Conservation (phyloP, 2,329 filamentous ascomycete genomes). For the Corinectria fuckeliana region DNA sequence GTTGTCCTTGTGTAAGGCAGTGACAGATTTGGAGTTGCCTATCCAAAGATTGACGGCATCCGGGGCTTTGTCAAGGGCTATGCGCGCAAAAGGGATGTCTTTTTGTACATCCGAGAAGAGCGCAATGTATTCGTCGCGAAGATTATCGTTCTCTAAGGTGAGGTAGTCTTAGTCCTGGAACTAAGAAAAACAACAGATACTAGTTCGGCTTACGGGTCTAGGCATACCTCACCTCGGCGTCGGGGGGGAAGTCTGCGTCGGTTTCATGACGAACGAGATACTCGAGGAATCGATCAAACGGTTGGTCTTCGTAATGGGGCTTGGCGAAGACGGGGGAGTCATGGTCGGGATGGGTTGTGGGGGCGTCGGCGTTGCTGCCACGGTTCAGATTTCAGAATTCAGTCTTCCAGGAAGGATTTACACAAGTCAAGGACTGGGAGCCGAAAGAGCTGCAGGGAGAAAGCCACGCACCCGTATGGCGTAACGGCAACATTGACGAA, state of each 20-base stretch:
- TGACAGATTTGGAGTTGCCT: conserved; percentile 72
- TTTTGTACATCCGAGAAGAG: conserved; percentile 69
- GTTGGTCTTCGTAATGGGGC: conserved; percentile 70
- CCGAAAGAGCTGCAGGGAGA: neutral
- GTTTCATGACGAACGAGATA: conserved; percentile 66
- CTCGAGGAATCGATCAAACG: conserved; percentile 67
- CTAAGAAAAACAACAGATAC: neutral
- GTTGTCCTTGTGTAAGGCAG: conserved; percentile 80
- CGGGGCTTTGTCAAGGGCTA: conserved; percentile 69
- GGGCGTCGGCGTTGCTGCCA: conserved; percentile 47
- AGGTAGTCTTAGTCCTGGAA: neutral
- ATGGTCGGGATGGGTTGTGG: conserved; percentile 38
- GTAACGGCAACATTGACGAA: conserved; percentile 79
- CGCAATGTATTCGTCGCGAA: conserved; percentile 72
- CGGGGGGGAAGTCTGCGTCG: conserved; percentile 38
- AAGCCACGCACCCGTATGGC: conserved; percentile 64
- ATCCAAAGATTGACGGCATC: conserved; percentile 88
- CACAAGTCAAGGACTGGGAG: neutral
- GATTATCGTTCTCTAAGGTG: conserved; percentile 75
- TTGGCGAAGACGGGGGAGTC: conserved; percentile 66
- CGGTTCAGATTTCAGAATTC: conserved; percentile 1
- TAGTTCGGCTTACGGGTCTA: conserved; percentile 67
- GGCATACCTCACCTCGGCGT: conserved; percentile 69
- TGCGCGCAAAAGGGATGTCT: conserved; percentile 74
- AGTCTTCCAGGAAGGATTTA: neutral